These are phyloP conservation scores for Homolaphlyctis polyrhiza DNA, from an alignment of 371 early-diverging fungal genomes.

Conservation along the genomic window DNA sequence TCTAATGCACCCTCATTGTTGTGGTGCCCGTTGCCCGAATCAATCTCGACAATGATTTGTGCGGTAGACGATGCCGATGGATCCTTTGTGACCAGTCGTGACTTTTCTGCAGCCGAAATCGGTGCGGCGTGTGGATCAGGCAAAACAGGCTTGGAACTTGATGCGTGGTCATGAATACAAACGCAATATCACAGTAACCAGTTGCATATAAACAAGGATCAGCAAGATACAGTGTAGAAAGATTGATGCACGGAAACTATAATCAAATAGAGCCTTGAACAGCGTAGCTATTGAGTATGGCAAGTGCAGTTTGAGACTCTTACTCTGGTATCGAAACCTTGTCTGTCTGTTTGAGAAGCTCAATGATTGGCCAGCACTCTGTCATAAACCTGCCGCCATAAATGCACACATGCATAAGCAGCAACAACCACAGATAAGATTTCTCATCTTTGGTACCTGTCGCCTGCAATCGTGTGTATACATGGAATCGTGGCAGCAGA, in stretches of 20 bases:
- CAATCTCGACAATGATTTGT: background rate
- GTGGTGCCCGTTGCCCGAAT: background rate
- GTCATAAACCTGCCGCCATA: slow-evolving; percentile 66
- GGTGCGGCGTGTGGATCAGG: background rate
- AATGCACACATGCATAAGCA: too few species aligned
- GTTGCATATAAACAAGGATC: too few species aligned
- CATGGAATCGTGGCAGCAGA: too few species aligned
- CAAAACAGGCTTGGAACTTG: background rate
- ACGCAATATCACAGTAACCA: background rate
- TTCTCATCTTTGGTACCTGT: background rate
- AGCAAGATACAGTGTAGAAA: too few species aligned
- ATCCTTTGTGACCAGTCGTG: slow-evolving; percentile 14
- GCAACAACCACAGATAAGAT: background rate
- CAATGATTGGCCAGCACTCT: slow-evolving; percentile 75
- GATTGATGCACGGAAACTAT: too few species aligned
- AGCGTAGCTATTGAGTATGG: too few species aligned
- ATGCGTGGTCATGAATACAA: background rate
- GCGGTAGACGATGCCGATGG: background rate
- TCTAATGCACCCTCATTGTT: too few species aligned
- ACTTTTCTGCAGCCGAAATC: background rate
- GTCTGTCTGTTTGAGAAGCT: slow-evolving; percentile 78
- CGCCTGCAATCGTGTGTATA: background rate
- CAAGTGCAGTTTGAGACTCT: too few species aligned
- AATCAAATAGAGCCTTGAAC: too few species aligned
- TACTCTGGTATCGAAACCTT: slow-evolving; percentile 63